phyloP scores from a whole-genome alignment of 169 alveolate genomes.

The Plasmodium vivax region DNA sequence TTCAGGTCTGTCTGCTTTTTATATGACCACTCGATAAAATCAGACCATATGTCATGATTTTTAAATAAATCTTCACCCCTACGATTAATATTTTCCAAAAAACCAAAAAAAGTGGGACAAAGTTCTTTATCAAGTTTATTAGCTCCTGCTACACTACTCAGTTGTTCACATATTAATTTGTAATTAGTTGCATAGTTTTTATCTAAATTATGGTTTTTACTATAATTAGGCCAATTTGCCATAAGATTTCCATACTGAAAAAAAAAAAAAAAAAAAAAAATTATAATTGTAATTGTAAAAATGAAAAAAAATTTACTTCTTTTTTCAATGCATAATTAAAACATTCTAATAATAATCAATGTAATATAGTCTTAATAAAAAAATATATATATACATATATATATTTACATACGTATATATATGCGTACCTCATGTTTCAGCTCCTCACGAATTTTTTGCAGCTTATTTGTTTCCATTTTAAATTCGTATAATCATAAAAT shows the following conservation, averaged over 20 bases:
- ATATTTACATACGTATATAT: background rate
- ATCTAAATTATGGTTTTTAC: background rate
- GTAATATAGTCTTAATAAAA: background rate
- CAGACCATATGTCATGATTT: background rate
- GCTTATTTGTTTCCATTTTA: background rate
- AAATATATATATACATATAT: background rate
- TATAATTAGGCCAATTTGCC: background rate
- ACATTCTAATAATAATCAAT: background rate
- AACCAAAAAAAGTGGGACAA: background rate
- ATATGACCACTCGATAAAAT: background rate
- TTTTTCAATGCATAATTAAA: background rate
- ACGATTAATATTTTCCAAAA: background rate
- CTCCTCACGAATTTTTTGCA: background rate
- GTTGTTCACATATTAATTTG: background rate
- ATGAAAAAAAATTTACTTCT: background rate
- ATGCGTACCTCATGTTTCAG: background rate
- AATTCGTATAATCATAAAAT: background rate
- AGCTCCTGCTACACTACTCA: background rate
- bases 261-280: no score
- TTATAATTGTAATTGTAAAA: background rate
- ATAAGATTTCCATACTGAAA: background rate
- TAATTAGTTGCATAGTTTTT: background rate
- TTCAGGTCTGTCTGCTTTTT: background rate
- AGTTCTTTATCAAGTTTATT: background rate
- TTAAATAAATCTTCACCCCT: background rate